Base-by-base conservation (phyloP, 2,329 filamentous ascomycete genomes). In the Acrodontium crateriforme region DNA sequence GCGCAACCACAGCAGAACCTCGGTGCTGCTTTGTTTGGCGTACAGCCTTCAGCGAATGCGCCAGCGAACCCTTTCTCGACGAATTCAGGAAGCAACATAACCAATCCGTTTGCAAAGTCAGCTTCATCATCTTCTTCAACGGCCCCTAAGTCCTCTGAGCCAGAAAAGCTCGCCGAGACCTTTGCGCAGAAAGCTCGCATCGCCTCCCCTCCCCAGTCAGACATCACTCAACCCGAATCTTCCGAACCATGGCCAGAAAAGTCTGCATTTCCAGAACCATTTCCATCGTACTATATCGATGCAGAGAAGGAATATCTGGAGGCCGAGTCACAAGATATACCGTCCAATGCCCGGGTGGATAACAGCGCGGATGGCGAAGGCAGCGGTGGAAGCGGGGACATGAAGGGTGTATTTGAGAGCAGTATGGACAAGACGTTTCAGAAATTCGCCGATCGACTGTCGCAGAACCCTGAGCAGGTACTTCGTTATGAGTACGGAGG, bases 251-350 rank as follows among this genome's bases (percentile, higher is more conserved):
- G 85, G 85, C 87, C 87, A 1, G 49, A 66, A 9, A 57, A 63
- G 20, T 63, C 71, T 2, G 56, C 65, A 0, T 76, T 80, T 40
- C 79, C 82, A 0, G 36, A 62, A 2, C 63, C 83, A 0, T 95
- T 85, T 55, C 78, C 82, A 1, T 59, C 69, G 16, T 79, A 78
- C 48, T 81, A 83, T 59, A 65, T 77, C 27, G 89, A 95, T 42
- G 87, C 87, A 28, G 87, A 93, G 47, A 92, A 82, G 56, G 89
- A 98, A 55, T 80, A 78, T 3, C 69, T 95, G 15, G 81, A 82
- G 23, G 65, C 58, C 3, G 49, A 57, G 18, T 59, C 59, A 29
- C 55, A 58, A 29, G 54, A 56, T 24, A 46, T 58, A 16, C 51
- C 47, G 20, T 31, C 41, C 7, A 42, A 45, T 23, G 37, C 34